Evolutionary conservation across 805 yeast genomes (phyloP), one percentile per base, ranked within the genome.

Genomic region (Metschnikowia similis): DNA sequence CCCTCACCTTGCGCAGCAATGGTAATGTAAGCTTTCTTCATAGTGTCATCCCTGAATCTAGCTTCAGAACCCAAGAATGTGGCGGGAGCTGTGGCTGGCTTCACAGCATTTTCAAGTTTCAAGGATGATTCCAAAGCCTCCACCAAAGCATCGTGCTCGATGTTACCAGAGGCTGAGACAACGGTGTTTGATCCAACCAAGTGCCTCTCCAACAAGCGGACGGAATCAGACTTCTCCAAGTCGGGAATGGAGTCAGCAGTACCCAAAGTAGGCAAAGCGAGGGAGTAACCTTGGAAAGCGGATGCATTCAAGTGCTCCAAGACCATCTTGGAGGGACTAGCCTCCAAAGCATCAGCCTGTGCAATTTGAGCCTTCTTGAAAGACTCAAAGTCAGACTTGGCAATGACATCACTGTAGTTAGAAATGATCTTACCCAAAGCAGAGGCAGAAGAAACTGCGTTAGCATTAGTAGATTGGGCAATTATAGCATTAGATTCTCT

Each of bases 211-310:
- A 80, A 74, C 66, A 83, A 85, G 51, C 77, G 69, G 52, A 69
- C 62, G 52, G 86, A 64, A 69, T 87, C 96, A 62, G 72, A 69
- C 42, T 76, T 55, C 56, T 81, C 82, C 65, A 87, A 74, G 52
- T 77, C 78, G 31, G 74, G 68, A 41, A 87, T 60, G 44, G 88
- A 75, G 55, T 86, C 94, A 35, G 74, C 59, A 56, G 89, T 86
- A 77, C 96, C 96, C 62, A 78, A 75, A 38, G 80, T 76, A 69
- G 96, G 94, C 66, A 87, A 75, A 48, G 85, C 86, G 58, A 87
- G 75, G 30, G 94, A 83, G 63, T 89, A 83, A 64, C 89, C 89
- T 74, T 87, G 96, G 85, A 83, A 87, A 49, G 95, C 96, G 54
- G 91, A 80, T 53, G 91, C 81, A 64, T 83, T 81, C 75, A 87